Evolutionary conservation across 108 stramenopile species (phyloP), one percentile per base, ranked within the genome.

Genomic region (Discostella stelligeroides): DNA sequence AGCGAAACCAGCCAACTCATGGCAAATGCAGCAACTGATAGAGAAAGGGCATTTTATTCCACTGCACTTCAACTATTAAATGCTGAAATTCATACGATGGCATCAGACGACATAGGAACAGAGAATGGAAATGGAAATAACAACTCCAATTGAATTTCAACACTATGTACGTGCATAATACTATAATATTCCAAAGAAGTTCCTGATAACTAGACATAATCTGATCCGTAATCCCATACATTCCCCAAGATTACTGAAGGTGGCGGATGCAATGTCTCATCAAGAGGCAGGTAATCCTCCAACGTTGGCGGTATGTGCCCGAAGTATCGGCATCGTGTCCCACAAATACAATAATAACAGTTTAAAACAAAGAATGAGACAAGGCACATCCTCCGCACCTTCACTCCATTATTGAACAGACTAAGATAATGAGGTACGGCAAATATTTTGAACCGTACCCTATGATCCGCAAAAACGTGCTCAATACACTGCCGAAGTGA

Each of bases 301-400:
- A 53, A 4, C 5, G 51, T 53, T 24, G 51, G 51, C 8, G 51
- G 21, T 2, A 24, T 7, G 21, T 53, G 51, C 7, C 51, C 51
- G 24, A 53, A 53, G 24, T 24, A 53, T 21, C 51, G 23, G 18
- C 21, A 53, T 8, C 51, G 18, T 24, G 51, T 53, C 2, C 51
- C 18, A 53, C 24, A 18, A 11, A 53, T 24, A 24, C 51, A 53
- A 53, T 53, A 53, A 53, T 53, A 51, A 51, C 50, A 51, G 23
- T 51, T 51, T 6, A 51, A 51, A 1, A 51, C 18, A 51, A 51
- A 23, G 28, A 55, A 55, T 11, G 28, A 55, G 0, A 29, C 28
- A 29, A 28, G 7, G 11, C 4, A 55, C 5, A 24, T 24, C 20
- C 20, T 53, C 24, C 51, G 18, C 12, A 53, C 51, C 51, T 53